Evolutionary conservation across 305 asterid genomes (phyloP), one percentile per base, ranked within the genome.

Genomic region (Rubia occidens): DNA sequence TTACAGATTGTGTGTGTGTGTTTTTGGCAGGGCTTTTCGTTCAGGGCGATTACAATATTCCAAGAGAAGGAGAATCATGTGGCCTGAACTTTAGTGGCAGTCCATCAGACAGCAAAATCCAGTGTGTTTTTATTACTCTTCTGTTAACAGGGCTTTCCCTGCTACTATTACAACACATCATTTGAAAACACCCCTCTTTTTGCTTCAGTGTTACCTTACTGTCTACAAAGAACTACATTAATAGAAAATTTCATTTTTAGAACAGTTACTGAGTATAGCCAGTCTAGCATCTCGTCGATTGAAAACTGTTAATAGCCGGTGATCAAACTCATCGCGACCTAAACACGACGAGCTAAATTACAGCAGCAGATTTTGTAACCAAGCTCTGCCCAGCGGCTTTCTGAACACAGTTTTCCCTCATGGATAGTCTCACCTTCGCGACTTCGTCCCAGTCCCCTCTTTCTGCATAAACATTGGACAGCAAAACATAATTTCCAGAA

Each of bases 401-500:
- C 74, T 61, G 77, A 11, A 82, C 82, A 64, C 69, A 59, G 44
- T 79, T 81, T 56, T 70, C 85, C 67, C 74, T 82, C 95, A 87
- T 84, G 61, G 80, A 64, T 59, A 68, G 45, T 76, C 95, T 80
- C 20, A 84, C 76, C 74, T 77, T 81, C 80, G 85, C 85, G 74
- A 85, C 95, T 69, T 85, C 89, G 62, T 77, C 80, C 95, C 95
- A 87, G 21, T 81, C 77, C 64, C 88, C 88, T 59, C 76, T 76
- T 39, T 85, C 88, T 8, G 95, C 91, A 76, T 87, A 85, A 65
- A 85, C 84, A 73, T 87, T 87, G 18, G 91, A 87, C 80, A 87
- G 66, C 78, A 85, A 60, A 8, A 87, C 91, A 65, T 85, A 85
- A 63, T 85, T 87, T 17, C 91, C 87, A 0, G 95, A 87, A 58